Base-by-base conservation (phyloP, 225 moss, liverwort and hornwort genomes). In the Sphagnum tenellum region DNA sequence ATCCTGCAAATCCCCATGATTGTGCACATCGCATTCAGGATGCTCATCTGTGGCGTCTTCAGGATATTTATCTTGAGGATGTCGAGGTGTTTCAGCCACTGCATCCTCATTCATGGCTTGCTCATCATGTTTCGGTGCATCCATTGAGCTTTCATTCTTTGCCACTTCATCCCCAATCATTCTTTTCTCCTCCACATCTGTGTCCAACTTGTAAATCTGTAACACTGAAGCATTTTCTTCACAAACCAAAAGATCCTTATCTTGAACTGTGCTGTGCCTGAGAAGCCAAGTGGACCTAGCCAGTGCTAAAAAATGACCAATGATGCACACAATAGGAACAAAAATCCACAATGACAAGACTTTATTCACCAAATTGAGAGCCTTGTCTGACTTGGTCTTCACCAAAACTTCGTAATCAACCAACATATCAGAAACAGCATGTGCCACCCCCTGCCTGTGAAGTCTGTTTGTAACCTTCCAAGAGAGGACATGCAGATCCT, bases 401-500 rank as follows among this genome's bases (percentile, higher is more conserved):
- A 77, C 65, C 7, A 74, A 49, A 65, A 64, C 71, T 62, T 83
- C 74, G 63, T 83, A 74, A 61, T 75, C 76, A 59, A 79, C 71
- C 83, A 79, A 83, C 5, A 74, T 77, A 67, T 83, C 72, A 51
- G 83, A 79, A 62, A 77, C 72, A 77, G 77, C 83, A 77, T 70
- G 74, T 65, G 79, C 60, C 6, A 83, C 5, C 50, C 83, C 83
- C 50, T 70, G 74, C 29, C 71, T 76, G 67, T 65, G 56, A 66
- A 83, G 67, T 57, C 76, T 74, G 48, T 52, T 72, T 67, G 77
- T 44, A 67, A 52, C 70, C 66, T 75, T 69, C 65, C 67, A 72
- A 51, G 79, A 66, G 62, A 77, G 53, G 67, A 54, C 64, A 59
- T 70, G 63, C 63, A 79, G 59, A 12, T 56, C 74, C 48, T 62